phyloP scores from a whole-genome alignment of 306 rosid genomes.

The Vigna trinervia region DNA sequence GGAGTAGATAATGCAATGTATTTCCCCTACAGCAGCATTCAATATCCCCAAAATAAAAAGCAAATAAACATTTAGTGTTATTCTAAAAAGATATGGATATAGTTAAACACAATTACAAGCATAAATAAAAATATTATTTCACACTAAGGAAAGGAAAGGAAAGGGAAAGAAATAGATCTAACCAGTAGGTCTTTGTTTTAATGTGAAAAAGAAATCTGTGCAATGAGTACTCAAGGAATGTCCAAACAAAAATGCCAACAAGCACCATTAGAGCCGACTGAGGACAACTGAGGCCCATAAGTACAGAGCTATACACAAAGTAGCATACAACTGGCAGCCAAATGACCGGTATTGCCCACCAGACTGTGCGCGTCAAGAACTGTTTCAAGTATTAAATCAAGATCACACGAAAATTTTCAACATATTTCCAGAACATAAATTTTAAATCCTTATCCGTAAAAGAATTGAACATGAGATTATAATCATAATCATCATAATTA shows the following conservation, averaged over 20 bases:
- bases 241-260: slow-evolving; percentile 75
- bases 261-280: slow-evolving; percentile 58
- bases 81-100: slow-evolving; percentile 12
- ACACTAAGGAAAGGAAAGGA: neutral
- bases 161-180: slow-evolving; percentile 45
- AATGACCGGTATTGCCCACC: slow-evolving; percentile 95
- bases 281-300: slow-evolving; percentile 73
- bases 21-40: slow-evolving; percentile 72
- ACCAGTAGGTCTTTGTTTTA: slow-evolving; percentile 91
- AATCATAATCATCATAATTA: neutral
- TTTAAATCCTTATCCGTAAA: slow-evolving; percentile 26
- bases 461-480: slow-evolving; percentile 24
- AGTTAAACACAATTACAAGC: slow-evolving; percentile 21
- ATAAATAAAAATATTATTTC: slow-evolving; percentile 28
- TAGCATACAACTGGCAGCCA: slow-evolving; percentile 93
- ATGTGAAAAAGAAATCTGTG: slow-evolving; percentile 96
- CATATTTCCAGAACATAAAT: slow-evolving; percentile 14
- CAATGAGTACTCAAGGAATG: slow-evolving; percentile 78
- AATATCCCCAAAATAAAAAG: slow-evolving; percentile 11
- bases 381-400: slow-evolving; percentile 60
- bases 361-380: slow-evolving; percentile 86
- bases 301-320: slow-evolving; percentile 59
- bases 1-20: slow-evolving; percentile 88
- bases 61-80: slow-evolving; percentile 26
- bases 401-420: slow-evolving; percentile 15